Evolutionary conservation across 2,329 filamentous ascomycete species (phyloP), one percentile per base, ranked within the genome.

Genomic region (Colletotrichum tropicale): DNA sequence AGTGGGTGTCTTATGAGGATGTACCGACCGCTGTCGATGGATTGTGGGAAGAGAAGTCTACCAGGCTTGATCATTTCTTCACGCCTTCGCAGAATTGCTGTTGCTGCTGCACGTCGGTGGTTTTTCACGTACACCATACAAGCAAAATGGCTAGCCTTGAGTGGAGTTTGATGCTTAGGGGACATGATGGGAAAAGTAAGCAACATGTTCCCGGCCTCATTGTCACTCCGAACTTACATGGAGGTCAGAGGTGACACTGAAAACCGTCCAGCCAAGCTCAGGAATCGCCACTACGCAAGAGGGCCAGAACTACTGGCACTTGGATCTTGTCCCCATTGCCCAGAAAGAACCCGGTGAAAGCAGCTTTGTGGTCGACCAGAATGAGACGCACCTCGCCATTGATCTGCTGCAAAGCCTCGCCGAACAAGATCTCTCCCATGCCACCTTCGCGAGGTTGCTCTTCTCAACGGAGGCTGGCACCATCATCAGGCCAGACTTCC

Each of bases 401-500:
- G n/a, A 26, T 24, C 18, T 66, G 3, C 3, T 66, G 6, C 18
- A 24, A 55, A 26, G n/a, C 16, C 18, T 66, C 38, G 2, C 34
- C 15, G 4, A 21, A 6, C 64, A 55, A n/a, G n/a, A 38, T n/a
- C 6, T 15, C 3, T n/a, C 26, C 15, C 52, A 24, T 21, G 26
- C 66, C 30, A 69, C 52, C 18, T 61, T 61, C 30, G 18, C n/a
- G 1, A 60, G 30, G 26, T 5, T 69, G 0, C 28, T 24, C 4
- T 69, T 69, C 32, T 58, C 66, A 16, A 13, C 18, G 3, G 52
- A 58, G 3, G 15, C 66, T 13, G 66, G 66, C 0, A 69, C 66
- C 4, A 32, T 69, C 2, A 61, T 69, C 7, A 58, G 66, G 3
- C 26, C 66, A 9, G 66, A 69, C 18, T 69, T 69, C 8, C 48